Evolutionary conservation across 2,329 filamentous ascomycete species (phyloP).

Genomic region (Diaporthe aspalathi): DNA sequence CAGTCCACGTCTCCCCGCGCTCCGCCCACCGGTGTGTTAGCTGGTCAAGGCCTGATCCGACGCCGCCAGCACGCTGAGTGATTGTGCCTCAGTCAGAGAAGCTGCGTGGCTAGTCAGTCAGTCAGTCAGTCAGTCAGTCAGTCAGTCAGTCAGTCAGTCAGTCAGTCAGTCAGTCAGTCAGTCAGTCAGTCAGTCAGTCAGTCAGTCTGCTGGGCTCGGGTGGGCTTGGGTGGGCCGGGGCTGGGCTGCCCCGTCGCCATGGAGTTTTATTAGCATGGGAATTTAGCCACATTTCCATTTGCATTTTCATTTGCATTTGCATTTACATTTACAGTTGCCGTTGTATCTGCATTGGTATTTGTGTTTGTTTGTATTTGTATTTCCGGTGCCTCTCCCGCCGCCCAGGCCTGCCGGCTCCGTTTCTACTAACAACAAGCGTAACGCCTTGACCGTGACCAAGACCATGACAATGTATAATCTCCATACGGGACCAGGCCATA

Average conservation of each 20-base stretch:
- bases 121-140: too few species aligned
- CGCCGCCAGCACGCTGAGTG: background rate
- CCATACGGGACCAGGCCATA: background rate
- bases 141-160: too few species aligned
- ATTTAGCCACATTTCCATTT: slow-evolving; percentile 6
- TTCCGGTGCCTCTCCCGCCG: slow-evolving; percentile 7
- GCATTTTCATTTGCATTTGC: background rate
- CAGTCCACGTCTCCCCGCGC: too few species aligned
- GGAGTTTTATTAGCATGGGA: slow-evolving; percentile 14
- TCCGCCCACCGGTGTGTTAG: too few species aligned
- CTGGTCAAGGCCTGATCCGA: too few species aligned
- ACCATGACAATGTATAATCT: background rate
- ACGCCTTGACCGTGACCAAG: slow-evolving; percentile 2
- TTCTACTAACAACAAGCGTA: slow-evolving; percentile 7
- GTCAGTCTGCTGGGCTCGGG: background rate
- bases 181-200: too few species aligned
- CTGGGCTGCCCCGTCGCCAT: background rate
- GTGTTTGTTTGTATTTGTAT: background rate
- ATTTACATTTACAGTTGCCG: too few species aligned
- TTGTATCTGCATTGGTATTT: background rate
- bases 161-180: too few species aligned
- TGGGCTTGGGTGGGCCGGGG: background rate
- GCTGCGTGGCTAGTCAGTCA: background rate
- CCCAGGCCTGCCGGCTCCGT: background rate
- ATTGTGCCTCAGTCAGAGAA: too few species aligned